A percentile compares a stretch with the other conserved stretches of the same genome.
Conservation (phyloP, 805 yeast species). For the Citeromyces matritensis region DNA sequence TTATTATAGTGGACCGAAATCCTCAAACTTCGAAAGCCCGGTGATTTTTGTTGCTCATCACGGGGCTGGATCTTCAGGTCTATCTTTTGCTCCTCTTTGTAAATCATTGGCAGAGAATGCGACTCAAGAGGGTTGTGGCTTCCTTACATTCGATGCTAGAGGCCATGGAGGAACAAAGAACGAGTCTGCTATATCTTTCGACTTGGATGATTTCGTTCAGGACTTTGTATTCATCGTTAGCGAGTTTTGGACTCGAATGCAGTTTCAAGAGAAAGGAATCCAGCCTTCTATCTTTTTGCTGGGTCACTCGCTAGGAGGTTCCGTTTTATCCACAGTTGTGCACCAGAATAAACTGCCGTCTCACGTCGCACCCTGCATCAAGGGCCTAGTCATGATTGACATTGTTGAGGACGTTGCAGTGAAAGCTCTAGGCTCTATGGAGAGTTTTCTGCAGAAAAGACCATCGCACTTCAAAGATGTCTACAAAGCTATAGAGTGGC, state of each 20-base stretch:
- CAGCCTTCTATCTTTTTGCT: slow-evolving; percentile 36
- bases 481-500: slow-evolving; percentile 70
- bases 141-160: slow-evolving; percentile 64
- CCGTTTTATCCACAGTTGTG: slow-evolving; percentile 50
- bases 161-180: slow-evolving; percentile 61
- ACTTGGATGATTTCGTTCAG: slow-evolving; percentile 31
- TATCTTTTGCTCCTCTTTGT: slow-evolving; percentile 54
- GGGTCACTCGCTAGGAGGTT: slow-evolving; percentile 92
- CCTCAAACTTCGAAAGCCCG: slow-evolving; percentile 21
- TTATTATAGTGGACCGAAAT: slow-evolving; percentile 38
- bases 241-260: slow-evolving; percentile 14
- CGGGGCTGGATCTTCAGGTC: slow-evolving; percentile 88
- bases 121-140: slow-evolving; percentile 29
- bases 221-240: slow-evolving; percentile 43
- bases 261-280: slow-evolving; percentile 5
- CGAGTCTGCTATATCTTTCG: slow-evolving; percentile 15
- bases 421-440: slow-evolving; percentile 52
- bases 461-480: slow-evolving; percentile 43
- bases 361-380: slow-evolving; percentile 15
- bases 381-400: slow-evolving; percentile 72
- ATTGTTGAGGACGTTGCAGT: slow-evolving; percentile 92
- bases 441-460: slow-evolving; percentile 42
- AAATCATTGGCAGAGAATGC: slow-evolving; percentile 23
- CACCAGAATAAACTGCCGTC: slow-evolving; percentile 5
- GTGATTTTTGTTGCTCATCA: slow-evolving; percentile 63